Base-by-base conservation (phyloP, 805 yeast species). In the Pichia gijzeniarum region DNA sequence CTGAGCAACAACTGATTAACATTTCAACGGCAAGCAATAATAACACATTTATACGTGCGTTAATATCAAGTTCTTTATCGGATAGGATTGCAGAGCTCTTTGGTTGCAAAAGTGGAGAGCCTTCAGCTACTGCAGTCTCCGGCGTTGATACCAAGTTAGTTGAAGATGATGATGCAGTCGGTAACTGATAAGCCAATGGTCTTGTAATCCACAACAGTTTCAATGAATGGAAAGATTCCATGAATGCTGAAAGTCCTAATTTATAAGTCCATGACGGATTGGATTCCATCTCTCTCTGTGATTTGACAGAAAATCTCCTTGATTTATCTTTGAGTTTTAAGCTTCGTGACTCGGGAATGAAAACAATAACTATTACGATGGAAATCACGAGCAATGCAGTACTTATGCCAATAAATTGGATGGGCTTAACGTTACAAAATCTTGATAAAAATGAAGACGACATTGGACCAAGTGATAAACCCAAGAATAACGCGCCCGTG, bases 321-420 rank as follows among this genome's bases (percentile, higher is more conserved):
- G 87, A 74, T 56, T 74, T 74, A 34, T 59, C 57, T 54, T 80
- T 68, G 3, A 85, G 75, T 41, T 70, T 68, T 28, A 59, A 55
- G 14, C 85, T 76, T 51, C 91, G 70, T 6, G 89, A 79, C 58
- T 85, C 95, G 2, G 80, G 79, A 14, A 84, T 57, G 2, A 76
- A 56, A 6, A 72, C 53, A 0, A 67, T 10, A 4, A 71, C 54
- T 3, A 70, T 19, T 1, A 74, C 6, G 0, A 73, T 42, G 3
- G 68, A 59, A 2, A 73, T 5, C 6, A 67, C 56, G 5, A 67
- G 57, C 16, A 65, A 38, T 0, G 47, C 30, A 4, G 59, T 35
- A 10, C 68, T 61, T 2, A 58, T 35, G 35, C 59, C 62, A 10
- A 73, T 44, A 0, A 76, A 61, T 1, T 52, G 31, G 13, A 61